Percentiles rank a stretch among this genome's conserved stretches.
phyloP scores from a whole-genome alignment of 1,284 basidiomycete genomes.

The Tylopilus sp. region DNA sequence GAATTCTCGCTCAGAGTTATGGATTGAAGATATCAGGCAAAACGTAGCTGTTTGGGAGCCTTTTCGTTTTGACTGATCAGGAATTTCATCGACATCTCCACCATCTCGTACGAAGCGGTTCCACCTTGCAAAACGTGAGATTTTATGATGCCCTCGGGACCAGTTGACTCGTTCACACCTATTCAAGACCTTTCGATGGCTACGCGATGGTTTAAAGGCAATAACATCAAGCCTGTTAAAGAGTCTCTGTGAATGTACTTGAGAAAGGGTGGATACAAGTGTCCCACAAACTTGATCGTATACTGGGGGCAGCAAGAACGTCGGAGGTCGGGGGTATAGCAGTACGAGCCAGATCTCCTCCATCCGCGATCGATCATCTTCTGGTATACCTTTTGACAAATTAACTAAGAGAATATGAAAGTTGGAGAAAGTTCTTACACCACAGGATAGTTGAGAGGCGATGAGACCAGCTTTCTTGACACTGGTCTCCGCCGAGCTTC shows the following conservation, averaged over 20 bases:
- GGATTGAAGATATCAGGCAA: constrained; percentile 58
- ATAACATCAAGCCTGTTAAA: constrained; percentile 73
- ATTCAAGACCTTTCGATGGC: constrained; percentile 82
- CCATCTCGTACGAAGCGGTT: constrained; percentile 76
- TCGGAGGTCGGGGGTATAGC: constrained; percentile 87
- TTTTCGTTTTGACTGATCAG: constrained; percentile 36
- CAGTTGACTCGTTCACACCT: constrained; percentile 54
- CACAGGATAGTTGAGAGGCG: constrained; percentile 58
- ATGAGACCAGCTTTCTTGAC: constrained; percentile 49
- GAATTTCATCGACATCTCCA: constrained; percentile 49
- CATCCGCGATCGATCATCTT: constrained; percentile 91
- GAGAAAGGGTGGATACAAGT: constrained; percentile 11
- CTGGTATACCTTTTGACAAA: constrained; percentile 70
- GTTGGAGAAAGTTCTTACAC: constrained; percentile 48
- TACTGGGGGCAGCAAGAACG: constrained; percentile 93
- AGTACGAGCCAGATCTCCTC: constrained; percentile 86
- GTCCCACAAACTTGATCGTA: constrained; percentile 77
- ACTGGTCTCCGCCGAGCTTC: constrained; percentile 46
- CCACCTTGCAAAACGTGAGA: constrained; percentile 63
- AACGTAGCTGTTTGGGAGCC: constrained; percentile 34
- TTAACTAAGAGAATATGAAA: constrained; percentile 12
- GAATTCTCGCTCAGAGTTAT: constrained; percentile 45
- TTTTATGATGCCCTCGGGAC: constrained; percentile 14
- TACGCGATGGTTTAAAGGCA: constrained; percentile 80
- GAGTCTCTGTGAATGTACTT: constrained; percentile 9